These are phyloP conservation scores for Datura wrightii DNA, from an alignment of 257 asterid species.

Conservation along the genomic window DNA sequence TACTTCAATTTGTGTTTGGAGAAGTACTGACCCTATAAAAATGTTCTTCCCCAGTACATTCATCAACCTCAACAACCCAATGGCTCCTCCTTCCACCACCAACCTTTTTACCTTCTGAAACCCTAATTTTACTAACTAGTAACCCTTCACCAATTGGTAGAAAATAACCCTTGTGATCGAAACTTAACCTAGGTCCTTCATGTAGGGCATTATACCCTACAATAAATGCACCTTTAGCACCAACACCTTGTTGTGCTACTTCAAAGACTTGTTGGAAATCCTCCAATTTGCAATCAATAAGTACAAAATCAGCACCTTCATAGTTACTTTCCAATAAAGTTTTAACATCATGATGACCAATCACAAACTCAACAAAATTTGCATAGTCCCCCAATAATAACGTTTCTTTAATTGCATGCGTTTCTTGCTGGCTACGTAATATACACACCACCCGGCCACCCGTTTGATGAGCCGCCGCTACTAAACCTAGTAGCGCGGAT, in stretches of 20 bases:
- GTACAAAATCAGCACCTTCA: constrained; percentile 59
- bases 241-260: constrained; percentile 10
- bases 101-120: constrained; percentile 17
- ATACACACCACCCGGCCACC: constrained; percentile 66
- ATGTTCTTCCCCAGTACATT: constrained; percentile 34
- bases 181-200: constrained; percentile 43
- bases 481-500: constrained; percentile 54
- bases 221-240: constrained; percentile 38
- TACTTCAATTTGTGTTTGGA: background rate
- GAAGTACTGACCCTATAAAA: constrained; percentile 18
- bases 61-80: constrained; percentile 57
- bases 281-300: constrained; percentile 63
- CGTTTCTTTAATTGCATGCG: constrained; percentile 39
- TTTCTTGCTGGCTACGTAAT: constrained; percentile 21
- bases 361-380: constrained; percentile 47
- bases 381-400: constrained; percentile 33
- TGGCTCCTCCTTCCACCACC: constrained; percentile 46
- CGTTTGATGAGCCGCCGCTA: constrained; percentile 76
- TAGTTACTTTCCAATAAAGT: constrained; percentile 44
- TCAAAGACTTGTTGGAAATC: constrained; percentile 49
- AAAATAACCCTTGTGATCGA: constrained; percentile 48
- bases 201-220: constrained; percentile 70
- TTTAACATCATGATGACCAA: constrained; percentile 48
- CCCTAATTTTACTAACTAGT: constrained; percentile 48
- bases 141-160: constrained; percentile 77